Conservation (phyloP, 2,329 filamentous ascomycete genomes). For the Botrytis paeoniae region DNA sequence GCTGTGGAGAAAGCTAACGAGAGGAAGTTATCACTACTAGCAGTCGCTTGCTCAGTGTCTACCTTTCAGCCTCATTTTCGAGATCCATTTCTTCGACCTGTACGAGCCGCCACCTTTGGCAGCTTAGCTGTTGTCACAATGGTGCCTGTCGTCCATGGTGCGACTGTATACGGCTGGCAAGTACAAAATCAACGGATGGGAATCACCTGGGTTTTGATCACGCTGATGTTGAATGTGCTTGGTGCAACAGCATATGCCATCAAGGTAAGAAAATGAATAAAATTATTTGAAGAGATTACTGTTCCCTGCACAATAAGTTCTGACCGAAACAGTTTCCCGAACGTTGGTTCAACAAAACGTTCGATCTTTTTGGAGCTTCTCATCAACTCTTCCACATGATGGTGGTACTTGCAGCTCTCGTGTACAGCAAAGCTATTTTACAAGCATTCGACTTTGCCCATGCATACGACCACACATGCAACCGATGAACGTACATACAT, state of each 20-base stretch:
- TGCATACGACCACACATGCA: constrained; percentile 14
- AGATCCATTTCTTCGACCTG: constrained; percentile 40
- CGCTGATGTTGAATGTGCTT: constrained; percentile 41
- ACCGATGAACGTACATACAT: constrained; percentile 1
- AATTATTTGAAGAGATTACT: not conserved
- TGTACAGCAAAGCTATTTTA: constrained; percentile 40
- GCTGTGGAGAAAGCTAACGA: not conserved
- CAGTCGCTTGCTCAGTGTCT: constrained; percentile 40
- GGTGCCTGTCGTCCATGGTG: constrained; percentile 42
- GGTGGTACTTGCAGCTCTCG: constrained; percentile 44
- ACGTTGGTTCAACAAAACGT: constrained; percentile 42
- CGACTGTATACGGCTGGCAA: constrained; percentile 37
- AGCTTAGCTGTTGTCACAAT: constrained; percentile 44
- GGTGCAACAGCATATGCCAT: constrained; percentile 42
- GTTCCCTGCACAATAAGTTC: not conserved
- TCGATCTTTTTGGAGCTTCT: constrained; percentile 47
- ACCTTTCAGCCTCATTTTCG: constrained; percentile 42
- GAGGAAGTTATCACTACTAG: constrained; percentile 28
- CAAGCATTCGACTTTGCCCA: constrained; percentile 41
- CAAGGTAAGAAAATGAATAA: constrained; percentile 29
- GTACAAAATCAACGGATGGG: constrained; percentile 42
- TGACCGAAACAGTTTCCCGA: constrained; percentile 42
- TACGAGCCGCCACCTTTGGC: constrained; percentile 43
- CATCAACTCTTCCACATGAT: constrained; percentile 50
- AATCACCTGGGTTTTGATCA: constrained; percentile 41